Evolutionary conservation across 768 basidiomycete genomes (phyloP), one percentile per base, ranked within the genome.

Genomic region (Candolleomyces efflorescens): DNA sequence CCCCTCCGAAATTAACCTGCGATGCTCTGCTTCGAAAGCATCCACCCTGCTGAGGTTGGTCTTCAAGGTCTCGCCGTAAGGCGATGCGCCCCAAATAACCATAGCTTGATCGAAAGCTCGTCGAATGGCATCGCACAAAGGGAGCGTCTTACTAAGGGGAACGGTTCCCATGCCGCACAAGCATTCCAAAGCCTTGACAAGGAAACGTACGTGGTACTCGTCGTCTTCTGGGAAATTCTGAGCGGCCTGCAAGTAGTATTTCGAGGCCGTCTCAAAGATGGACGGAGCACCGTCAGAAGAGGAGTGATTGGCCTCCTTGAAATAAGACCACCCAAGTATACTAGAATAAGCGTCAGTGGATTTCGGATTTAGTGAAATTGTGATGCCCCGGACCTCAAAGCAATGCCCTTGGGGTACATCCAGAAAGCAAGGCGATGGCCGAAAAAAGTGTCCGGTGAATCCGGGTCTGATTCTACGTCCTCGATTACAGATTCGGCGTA

Each of bases 401-500:
- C 76, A 47, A 68, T 66, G 15, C 65, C 78, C 27, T 65, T 61
- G 3, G 73, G 74, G 59, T 76, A 75, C 18, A 60, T 47, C 67
- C 71, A 74, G 62, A 76, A 79, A 3, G 77, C 71, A 26, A 62
- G 59, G n/a, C 62, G 36, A 56, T 73, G 72, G 1, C 71, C 75
- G 1, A 12, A 66, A 60, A 70, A 3, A 64, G 12, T 17, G 45
- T 27, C 4, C 41, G 38, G 49, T 23, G 47, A 48, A 10, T 39
- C 38, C 6, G 54, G 67, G 54, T 70, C 64, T 3, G 63, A 60
- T 17, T 73, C 70, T 0, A 63, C 60, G 51, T 76, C 74, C 5
- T 62, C 64, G 22, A 74, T 63, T 4, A 75, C 53, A 18, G 73
- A 66, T 12, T 65, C 65, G 13, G 73, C 72, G 43, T 69, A 53